phyloP scores from a whole-genome alignment of 2,329 filamentous ascomycete genomes.

The Pseudocercospora macadamiae region DNA sequence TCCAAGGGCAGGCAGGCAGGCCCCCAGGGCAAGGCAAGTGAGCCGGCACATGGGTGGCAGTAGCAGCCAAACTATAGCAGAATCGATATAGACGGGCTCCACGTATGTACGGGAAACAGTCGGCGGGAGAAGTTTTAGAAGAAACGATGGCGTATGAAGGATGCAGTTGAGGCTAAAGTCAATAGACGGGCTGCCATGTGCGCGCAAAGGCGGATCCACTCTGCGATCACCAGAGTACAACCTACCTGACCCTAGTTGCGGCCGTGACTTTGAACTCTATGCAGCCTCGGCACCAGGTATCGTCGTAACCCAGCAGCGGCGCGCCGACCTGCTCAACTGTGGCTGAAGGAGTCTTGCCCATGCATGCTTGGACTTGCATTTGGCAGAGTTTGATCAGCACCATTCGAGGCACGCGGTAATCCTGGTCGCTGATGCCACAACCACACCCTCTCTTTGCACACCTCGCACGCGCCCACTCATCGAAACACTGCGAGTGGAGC shows the following conservation, averaged over 20 bases:
- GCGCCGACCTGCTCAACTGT: conserved; percentile 1
- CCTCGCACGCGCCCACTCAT: conserved; percentile 17
- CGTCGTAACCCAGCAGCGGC: background rate
- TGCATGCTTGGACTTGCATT: conserved; percentile 1
- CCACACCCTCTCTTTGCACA: conserved; percentile 12
- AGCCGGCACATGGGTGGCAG: conserved; percentile 1
- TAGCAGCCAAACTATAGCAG: conserved; percentile 5
- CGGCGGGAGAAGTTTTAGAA: conserved; percentile 4
- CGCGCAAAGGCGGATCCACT: background rate
- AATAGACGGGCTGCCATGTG: conserved; percentile 18
- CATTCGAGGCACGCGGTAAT: conserved; percentile 7
- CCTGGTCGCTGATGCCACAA: conserved; percentile 12
- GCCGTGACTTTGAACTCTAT: conserved; percentile 7
- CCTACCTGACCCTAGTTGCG: background rate
- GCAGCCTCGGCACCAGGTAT: conserved; percentile 3
- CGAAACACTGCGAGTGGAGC: conserved; percentile 26
- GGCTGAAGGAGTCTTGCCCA: conserved; percentile 16
- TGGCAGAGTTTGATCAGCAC: conserved; percentile 14
- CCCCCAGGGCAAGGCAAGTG: background rate
- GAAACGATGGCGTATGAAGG: conserved; percentile 10
- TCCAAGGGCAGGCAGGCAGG: no score
- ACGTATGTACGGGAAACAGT: conserved; percentile 5
- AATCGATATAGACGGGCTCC: conserved; percentile 3
- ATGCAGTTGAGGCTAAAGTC: conserved; percentile 20
- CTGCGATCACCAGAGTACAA: background rate